Conservation (phyloP, 2,329 filamentous ascomycete species). For the Xylaria sp. region DNA sequence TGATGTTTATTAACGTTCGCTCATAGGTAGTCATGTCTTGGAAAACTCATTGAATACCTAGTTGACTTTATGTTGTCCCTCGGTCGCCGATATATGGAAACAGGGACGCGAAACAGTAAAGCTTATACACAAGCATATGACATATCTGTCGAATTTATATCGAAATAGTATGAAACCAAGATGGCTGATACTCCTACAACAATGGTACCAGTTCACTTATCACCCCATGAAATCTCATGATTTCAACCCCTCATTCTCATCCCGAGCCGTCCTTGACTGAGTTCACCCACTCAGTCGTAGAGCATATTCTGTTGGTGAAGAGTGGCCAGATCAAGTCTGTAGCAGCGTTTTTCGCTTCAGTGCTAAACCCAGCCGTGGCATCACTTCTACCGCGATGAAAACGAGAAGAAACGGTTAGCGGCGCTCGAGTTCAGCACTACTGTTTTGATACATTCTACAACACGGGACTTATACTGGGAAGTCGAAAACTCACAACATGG, state of each 20-base stretch:
- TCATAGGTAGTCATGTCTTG: too few species aligned
- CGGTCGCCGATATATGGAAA: not conserved
- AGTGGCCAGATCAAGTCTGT: not conserved
- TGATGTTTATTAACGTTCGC: not conserved
- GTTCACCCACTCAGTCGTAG: not conserved
- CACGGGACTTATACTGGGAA: not conserved
- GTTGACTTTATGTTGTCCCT: not conserved
- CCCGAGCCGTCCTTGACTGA: not conserved
- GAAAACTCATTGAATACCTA: not conserved
- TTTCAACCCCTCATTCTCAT: not conserved
- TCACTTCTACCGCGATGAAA: not conserved
- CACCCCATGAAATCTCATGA: not conserved
- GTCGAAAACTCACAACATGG: not conserved
- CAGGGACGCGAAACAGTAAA: not conserved
- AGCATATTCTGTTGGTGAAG: not conserved
- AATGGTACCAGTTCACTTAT: not conserved
- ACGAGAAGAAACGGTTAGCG: not conserved
- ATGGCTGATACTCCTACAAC: not conserved
- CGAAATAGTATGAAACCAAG: not conserved
- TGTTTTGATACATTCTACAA: not conserved
- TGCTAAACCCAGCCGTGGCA: not conserved
- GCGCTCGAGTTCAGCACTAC: not conserved
- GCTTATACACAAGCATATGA: not conserved
- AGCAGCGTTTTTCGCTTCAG: not conserved
- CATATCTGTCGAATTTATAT: not conserved